Evolutionary conservation across 805 yeast genomes (phyloP), one percentile per base, ranked within the genome.

Genomic region (Wickerhamomyces strasburgensis): DNA sequence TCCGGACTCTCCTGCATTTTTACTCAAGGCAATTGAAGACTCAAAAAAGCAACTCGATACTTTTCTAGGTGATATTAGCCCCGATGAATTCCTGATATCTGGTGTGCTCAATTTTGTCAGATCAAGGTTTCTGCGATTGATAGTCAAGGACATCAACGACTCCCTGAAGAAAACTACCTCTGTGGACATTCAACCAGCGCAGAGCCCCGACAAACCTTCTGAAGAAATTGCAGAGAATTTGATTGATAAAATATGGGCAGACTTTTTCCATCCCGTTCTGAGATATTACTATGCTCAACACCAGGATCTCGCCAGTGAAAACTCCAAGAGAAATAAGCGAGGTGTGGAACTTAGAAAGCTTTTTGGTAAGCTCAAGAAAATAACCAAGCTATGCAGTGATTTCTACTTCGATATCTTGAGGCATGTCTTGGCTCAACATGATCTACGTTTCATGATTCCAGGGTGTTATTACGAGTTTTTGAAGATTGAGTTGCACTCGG

Each of bases 211-310:
- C 2, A 25, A 27, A 4, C 29, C 43, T 1, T 13, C 33, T 2
- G 34, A 35, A 1, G 32, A 40, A 17, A 46, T 44, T 8, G 49
- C 52, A 5, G 51, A 49, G n/a, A 51, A 54, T 3, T 56, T 72
- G 6, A 64, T 81, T 14, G 81, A 76, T 35, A 47, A 55, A 5
- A 56, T 77, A 15, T 82, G 88, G 88, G 53, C 64, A 23, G 74
- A 75, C 5, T 67, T 82, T 44, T 82, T 78, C 46, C 76, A 78
- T 48, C 86, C 86, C 2, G 70, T 76, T 2, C 67, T 80, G 42
- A 79, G 77, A 46, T 69, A 69, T 52, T 80, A 51, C 32, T 42
- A 49, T 9, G 33, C 48, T 1, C 46, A 39, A 23, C 46, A 35
- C 26, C 41, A 39, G 8, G 28, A 34, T 1, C 24, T 52, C 17